These are phyloP conservation scores for Knufia fluminis DNA, from an alignment of 2,329 filamentous ascomycete genomes.

Conservation along the genomic window DNA sequence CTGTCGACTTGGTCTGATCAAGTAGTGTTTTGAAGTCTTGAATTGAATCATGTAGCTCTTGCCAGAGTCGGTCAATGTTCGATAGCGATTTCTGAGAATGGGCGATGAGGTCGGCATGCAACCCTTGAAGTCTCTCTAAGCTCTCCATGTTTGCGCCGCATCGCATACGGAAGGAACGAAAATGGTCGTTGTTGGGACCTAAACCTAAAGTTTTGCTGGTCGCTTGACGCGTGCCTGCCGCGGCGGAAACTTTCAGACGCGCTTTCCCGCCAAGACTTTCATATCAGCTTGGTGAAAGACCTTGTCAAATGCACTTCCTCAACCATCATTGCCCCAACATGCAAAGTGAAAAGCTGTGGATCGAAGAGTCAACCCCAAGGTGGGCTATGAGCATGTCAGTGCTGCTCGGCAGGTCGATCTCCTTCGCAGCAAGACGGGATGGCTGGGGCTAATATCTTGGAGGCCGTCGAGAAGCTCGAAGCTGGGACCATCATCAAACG, in stretches of 20 bases:
- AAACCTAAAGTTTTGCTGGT: neutral
- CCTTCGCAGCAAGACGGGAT: neutral
- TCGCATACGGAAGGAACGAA: neutral
- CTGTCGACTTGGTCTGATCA: constrained; percentile 64
- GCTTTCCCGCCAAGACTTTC: constrained; percentile 4
- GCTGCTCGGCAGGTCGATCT: neutral
- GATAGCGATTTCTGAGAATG: constrained; percentile 62
- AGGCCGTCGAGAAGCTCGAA: constrained; percentile 10
- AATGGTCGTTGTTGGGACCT: too few species aligned
- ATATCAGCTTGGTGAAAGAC: neutral
- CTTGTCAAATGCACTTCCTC: neutral
- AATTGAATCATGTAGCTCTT: constrained; percentile 56
- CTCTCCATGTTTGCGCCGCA: constrained; percentile 41
- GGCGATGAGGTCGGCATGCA: constrained; percentile 76
- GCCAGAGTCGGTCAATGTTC: constrained; percentile 58
- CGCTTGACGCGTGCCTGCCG: neutral
- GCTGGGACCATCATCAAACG: neutral
- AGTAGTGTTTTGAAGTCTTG: constrained; percentile 62
- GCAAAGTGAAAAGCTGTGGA: neutral
- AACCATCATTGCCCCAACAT: neutral
- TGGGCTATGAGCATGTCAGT: constrained; percentile 3
- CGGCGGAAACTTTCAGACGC: neutral
- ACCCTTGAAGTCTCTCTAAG: constrained; percentile 68
- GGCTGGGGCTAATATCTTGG: constrained; percentile 4
- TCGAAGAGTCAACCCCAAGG: neutral